These are phyloP conservation scores for Zoysia japonica DNA, from an alignment of 176 grass and related monocot genomes.

Conservation along the genomic window DNA sequence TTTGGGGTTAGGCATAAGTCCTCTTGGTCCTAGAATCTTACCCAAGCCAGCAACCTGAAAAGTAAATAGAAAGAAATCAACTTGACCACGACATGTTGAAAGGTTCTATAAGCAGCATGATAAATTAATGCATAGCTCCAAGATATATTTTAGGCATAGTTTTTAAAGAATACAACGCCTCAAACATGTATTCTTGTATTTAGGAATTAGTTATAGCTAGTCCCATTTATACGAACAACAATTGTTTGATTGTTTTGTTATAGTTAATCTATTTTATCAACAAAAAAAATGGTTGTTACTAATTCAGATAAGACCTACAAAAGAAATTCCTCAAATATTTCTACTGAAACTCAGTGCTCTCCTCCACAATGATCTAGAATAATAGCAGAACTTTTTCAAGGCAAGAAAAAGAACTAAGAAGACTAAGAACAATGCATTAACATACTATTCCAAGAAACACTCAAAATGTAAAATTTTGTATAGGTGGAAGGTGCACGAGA, in stretches of 20 bases:
- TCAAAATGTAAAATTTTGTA: neutral
- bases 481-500: neutral
- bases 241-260: neutral
- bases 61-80: conserved; percentile 37
- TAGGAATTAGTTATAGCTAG: neutral
- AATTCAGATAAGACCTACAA: conserved; percentile 9
- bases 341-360: neutral
- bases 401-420: neutral
- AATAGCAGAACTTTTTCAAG: neutral
- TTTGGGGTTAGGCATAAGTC: conserved; percentile 99
- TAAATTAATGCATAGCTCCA: neutral
- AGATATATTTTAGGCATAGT: neutral
- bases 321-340: neutral
- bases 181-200: neutral
- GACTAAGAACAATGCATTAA: neutral
- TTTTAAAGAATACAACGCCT: conserved; percentile 26
- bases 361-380: neutral
- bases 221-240: conserved; percentile 17
- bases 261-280: neutral
- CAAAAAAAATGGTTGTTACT: neutral
- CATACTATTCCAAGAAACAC: conserved; percentile 15
- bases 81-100: neutral
- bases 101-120: neutral
- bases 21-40: conserved; percentile 96
- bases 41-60: conserved; percentile 84